Evolutionary conservation across 2,329 filamentous ascomycete genomes (phyloP).

Genomic region (Fusarium armeniacum): DNA sequence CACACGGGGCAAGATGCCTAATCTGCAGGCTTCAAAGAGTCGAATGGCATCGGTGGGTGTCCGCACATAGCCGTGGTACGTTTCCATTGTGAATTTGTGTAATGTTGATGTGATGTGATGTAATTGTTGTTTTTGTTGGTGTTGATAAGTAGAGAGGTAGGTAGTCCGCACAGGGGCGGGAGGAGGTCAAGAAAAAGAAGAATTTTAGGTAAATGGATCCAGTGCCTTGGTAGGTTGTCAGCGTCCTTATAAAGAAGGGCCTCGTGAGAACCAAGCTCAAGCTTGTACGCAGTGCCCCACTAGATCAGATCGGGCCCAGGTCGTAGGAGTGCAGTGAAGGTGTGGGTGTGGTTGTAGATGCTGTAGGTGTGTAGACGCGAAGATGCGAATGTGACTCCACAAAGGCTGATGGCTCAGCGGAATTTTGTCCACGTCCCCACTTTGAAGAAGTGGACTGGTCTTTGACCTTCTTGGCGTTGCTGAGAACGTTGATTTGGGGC

Average conservation of each 20-base stretch:
- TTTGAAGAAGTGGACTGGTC: conserved; percentile 32
- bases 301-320: conserved; percentile 50
- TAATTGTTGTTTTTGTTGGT: neutral
- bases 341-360: conserved; percentile 1
- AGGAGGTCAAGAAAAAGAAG: conserved; percentile 26
- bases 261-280: conserved; percentile 45
- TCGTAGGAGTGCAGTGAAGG: conserved; percentile 6
- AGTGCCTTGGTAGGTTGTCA: conserved; percentile 34
- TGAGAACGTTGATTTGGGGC: conserved; percentile 32
- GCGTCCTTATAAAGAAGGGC: conserved; percentile 43
- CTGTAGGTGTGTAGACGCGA: conserved; percentile 25
- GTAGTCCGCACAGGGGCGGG: conserved; percentile 38
- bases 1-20: conserved; percentile 90
- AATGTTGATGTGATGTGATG: conserved; percentile 59
- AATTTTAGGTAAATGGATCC: conserved; percentile 36
- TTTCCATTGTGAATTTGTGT: conserved; percentile 79
- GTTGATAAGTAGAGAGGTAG: neutral
- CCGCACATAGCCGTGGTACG: conserved; percentile 93
- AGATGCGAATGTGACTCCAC: conserved; percentile 48
- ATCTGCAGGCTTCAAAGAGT: conserved; percentile 95
- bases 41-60: conserved; percentile 98
- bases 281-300: conserved; percentile 48
- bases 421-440: conserved; percentile 50
- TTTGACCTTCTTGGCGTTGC: conserved; percentile 46
- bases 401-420: conserved; percentile 47